Percentiles rank a stretch among this genome's conserved stretches.
Evolutionary conservation across 257 asterid genomes (phyloP).

Genomic region (Handroanthus guayacan): DNA sequence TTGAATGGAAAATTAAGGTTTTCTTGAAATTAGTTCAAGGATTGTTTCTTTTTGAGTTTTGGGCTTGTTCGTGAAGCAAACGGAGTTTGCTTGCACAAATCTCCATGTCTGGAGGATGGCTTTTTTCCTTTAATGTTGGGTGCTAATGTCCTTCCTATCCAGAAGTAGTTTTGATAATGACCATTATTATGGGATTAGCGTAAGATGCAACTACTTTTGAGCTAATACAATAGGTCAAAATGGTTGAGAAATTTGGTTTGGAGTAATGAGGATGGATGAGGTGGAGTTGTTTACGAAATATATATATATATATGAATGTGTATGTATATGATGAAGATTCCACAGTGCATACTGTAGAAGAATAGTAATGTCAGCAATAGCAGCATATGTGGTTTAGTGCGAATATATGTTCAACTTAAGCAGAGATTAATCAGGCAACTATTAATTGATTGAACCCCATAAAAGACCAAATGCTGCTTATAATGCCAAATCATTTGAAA

Average conservation of each 20-base stretch:
- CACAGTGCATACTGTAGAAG: not conserved
- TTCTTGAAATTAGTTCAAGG: constrained; percentile 30
- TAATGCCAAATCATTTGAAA: not conserved
- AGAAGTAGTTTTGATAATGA: constrained; percentile 12
- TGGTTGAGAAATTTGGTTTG: constrained; percentile 33
- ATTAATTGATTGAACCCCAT: too few relatives aligned
- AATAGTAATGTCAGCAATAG: not conserved
- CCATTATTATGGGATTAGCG: constrained; percentile 31
- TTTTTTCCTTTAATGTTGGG: constrained; percentile 30
- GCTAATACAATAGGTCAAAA: constrained; percentile 28
- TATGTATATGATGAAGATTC: not conserved
- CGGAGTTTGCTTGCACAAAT: constrained; percentile 45
- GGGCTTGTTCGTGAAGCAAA: constrained; percentile 54
- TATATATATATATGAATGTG: not conserved
- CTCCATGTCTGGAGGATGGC: constrained; percentile 29
- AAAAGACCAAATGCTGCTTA: not conserved
- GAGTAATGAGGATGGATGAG: constrained; percentile 15
- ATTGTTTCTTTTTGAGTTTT: not conserved
- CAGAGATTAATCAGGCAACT: too few relatives aligned
- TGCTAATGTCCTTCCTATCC: not conserved
- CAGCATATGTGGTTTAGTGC: too few relatives aligned
- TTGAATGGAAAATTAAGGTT: constrained; percentile 8
- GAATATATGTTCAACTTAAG: too few relatives aligned
- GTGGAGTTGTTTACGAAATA: constrained; percentile 32
- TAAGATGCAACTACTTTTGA: constrained; percentile 43